Evolutionary conservation across 2,329 filamentous ascomycete species (phyloP).

Genomic region (Neonectria punicea): DNA sequence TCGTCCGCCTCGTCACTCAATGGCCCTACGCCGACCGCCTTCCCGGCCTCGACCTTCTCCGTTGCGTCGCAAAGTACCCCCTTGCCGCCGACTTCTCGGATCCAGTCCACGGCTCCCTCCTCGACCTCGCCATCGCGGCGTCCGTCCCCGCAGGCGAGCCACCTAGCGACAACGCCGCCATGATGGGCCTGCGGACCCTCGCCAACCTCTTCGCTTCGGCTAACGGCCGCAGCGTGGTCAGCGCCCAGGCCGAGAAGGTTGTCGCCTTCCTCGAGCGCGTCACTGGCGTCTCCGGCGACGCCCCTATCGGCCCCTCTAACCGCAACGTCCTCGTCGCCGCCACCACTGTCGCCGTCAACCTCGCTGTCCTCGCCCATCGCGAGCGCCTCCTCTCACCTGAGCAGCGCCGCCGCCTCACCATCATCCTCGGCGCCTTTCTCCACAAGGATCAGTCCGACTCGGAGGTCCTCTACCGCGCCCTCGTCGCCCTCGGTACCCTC

Average conservation of each 20-base stretch:
- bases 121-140: constrained; percentile 62
- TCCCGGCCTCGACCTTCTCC: constrained; percentile 86
- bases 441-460: constrained; percentile 73
- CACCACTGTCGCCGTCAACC: constrained; percentile 86
- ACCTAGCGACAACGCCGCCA: constrained; percentile 80
- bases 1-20: constrained; percentile 76
- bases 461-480: constrained; percentile 83
- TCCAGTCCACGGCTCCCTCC: constrained; percentile 64
- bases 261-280: constrained; percentile 72
- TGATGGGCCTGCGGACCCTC: constrained; percentile 85
- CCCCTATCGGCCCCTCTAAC: constrained; percentile 67
- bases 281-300: constrained; percentile 59
- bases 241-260: constrained; percentile 67
- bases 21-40: constrained; percentile 88
- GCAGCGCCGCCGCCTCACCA: constrained; percentile 59
- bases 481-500: constrained; percentile 84
- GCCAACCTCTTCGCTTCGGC: constrained; percentile 85
- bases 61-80: constrained; percentile 79
- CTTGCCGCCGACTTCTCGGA: constrained; percentile 70
- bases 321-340: constrained; percentile 85
- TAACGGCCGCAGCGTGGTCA: constrained; percentile 74
- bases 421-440: constrained; percentile 72
- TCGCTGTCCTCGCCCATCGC: constrained; percentile 74
- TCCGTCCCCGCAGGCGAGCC: constrained; percentile 60
- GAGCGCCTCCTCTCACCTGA: constrained; percentile 52